These are phyloP conservation scores for Fusarium sp. DNA, from an alignment of 2,329 filamentous ascomycete species.

Conservation along the genomic window DNA sequence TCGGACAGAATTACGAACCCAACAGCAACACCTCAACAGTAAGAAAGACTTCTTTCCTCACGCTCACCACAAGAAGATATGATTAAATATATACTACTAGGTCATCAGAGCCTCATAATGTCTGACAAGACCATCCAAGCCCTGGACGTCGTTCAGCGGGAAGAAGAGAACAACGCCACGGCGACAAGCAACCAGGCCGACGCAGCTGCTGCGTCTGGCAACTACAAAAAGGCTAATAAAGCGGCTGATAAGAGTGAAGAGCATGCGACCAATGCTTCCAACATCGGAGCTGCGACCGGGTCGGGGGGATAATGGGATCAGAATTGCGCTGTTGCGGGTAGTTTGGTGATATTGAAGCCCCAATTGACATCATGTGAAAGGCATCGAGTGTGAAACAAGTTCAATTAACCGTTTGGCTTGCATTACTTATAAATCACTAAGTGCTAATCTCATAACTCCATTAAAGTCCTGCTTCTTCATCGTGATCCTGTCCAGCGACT, in stretches of 20 bases:
- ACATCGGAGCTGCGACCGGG: neutral
- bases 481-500: neutral
- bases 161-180: neutral
- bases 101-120: neutral
- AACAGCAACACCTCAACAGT: neutral
- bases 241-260: neutral
- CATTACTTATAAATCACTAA: neutral
- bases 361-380: fast-evolving
- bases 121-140: neutral
- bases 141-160: neutral
- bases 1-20: fast-evolving
- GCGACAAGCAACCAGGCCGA: neutral
- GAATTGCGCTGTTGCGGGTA: too few species aligned
- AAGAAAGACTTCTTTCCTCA: fast-evolving
- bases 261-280: neutral
- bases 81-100: neutral
- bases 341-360: too few species aligned
- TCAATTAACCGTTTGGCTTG: fast-evolving
- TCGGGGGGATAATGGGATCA: too few species aligned
- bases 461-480: neutral
- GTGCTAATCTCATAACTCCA: neutral
- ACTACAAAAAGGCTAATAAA: fast-evolving
- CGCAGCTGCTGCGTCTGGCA: neutral
- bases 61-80: neutral
- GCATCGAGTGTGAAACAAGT: neutral